Conservation (phyloP, 2,329 filamentous ascomycete species). For the Colletotrichum sp. region DNA sequence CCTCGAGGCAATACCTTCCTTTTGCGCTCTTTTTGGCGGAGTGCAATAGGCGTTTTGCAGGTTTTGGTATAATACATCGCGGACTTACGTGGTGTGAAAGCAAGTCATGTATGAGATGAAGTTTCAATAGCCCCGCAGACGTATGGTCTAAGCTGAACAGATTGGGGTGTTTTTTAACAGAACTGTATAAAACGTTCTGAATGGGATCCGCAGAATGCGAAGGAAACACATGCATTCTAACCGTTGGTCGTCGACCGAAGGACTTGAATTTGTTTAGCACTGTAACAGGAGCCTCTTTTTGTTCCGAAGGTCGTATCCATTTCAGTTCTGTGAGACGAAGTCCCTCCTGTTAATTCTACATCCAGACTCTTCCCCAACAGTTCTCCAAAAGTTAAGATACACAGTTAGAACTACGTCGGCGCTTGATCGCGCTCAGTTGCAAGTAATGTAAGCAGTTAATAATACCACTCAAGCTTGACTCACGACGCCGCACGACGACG, state of each 20-base stretch:
- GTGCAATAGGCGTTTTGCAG: not conserved
- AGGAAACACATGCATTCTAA: not conserved
- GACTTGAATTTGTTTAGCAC: not conserved
- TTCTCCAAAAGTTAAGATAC: not conserved
- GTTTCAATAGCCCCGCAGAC: accelerated
- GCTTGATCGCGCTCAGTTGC: not conserved
- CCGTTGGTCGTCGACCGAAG: not conserved
- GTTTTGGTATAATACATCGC: not conserved
- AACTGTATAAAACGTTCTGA: not conserved
- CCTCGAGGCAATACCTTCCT: slow-evolving; percentile 3
- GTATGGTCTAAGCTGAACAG: not conserved
- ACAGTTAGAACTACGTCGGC: accelerated
- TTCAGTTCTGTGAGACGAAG: not conserved
- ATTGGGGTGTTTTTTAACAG: not conserved
- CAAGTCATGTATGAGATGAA: not conserved
- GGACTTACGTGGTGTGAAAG: not conserved
- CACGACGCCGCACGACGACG: not conserved
- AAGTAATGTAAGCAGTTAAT: not conserved
- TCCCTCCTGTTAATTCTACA: not conserved
- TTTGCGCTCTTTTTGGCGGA: not conserved
- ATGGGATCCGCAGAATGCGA: accelerated
- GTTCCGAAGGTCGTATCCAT: too few relatives aligned
- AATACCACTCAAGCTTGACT: not conserved
- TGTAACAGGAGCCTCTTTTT: not conserved
- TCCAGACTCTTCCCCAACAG: not conserved